Percentiles rank a stretch among this genome's conserved stretches.
Conservation (phyloP, 2,329 filamentous ascomycete species). For the Ilyonectria destructans region DNA sequence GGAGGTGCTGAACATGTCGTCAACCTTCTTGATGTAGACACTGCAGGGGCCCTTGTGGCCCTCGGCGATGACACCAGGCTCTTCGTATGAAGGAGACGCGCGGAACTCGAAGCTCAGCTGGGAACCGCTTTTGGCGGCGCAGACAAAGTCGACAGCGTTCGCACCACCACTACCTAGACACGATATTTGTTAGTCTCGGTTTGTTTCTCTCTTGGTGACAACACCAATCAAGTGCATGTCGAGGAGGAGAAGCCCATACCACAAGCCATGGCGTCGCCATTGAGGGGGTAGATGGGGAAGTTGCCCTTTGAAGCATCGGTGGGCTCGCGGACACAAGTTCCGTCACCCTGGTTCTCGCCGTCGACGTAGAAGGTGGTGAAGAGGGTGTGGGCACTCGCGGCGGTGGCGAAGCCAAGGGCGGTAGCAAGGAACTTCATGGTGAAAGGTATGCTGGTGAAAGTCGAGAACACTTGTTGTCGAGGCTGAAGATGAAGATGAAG, state of each 20-base stretch:
- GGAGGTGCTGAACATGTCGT: conserved; percentile 66
- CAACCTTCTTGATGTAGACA: conserved; percentile 81
- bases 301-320: conserved; percentile 67
- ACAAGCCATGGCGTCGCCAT: conserved; percentile 78
- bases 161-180: conserved; percentile 61
- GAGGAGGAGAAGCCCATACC: conserved; percentile 63
- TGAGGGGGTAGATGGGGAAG: conserved; percentile 71
- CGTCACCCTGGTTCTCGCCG: conserved; percentile 77
- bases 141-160: conserved; percentile 64
- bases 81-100: conserved; percentile 69
- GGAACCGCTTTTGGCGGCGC: conserved; percentile 66
- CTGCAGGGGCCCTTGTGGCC: conserved; percentile 80
- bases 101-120: conserved; percentile 79
- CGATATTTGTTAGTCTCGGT: conserved; percentile 25
- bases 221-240: background rate
- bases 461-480: conserved; percentile 1
- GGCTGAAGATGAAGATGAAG: conserved; percentile 6
- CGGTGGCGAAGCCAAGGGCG: conserved; percentile 56
- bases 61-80: conserved; percentile 71
- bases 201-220: background rate
- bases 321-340: conserved; percentile 80
- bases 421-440: conserved; percentile 58
- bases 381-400: conserved; percentile 71
- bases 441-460: conserved; percentile 27
- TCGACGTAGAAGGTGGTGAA: conserved; percentile 77